Evolutionary conservation across 129 eudicot genomes (phyloP), one percentile per base, ranked within the genome.

Genomic region (Flaveria brownii): DNA sequence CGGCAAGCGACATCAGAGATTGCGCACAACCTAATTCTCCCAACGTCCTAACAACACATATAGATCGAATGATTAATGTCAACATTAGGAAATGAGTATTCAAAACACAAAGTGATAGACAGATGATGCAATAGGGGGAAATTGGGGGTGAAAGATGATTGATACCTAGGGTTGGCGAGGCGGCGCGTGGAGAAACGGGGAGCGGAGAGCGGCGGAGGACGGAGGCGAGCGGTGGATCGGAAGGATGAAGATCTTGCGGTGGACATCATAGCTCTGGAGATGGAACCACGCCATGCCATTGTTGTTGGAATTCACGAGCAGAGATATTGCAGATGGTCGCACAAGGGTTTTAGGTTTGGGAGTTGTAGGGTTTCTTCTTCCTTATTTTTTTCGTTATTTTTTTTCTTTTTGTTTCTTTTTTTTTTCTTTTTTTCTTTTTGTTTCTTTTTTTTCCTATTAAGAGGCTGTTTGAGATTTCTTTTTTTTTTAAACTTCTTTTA

Each of bases 231-330:
- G 15, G 96, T 77, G 8, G 94, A 82, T 54, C 96, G 96, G 79
- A 70, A 71, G 39, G 90, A 28, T 28, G 96, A 82, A 59, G 91
- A 36, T 80, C 96, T 80, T 63, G 94, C 88, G 66, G 96, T 62
- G 82, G 98, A 90, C 80, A 88, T 79, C 18, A 92, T 75, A 64
- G 94, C 76, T 79, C 98, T 70, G 55, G 98, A 85, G 63, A 90
- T 18, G 15, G 96, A 89, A 74, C 93, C 92, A 68, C 94, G 96
- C 89, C 93, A 90, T 57, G 98, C 98, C 98, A 92, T 92, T 77
- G 79, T 12, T 68, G 55, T 54, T 50, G 8, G 71, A 14, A 28
- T 62, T 62, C 68, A 62, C 42, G 33, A 62, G 68, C 68, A 68
- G 55, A 23, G 72, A 43, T 66, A 11, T 68, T 45, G 57, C 18